Conservation (phyloP, 306 rosid genomes). For the Dryas alaskensis region DNA sequence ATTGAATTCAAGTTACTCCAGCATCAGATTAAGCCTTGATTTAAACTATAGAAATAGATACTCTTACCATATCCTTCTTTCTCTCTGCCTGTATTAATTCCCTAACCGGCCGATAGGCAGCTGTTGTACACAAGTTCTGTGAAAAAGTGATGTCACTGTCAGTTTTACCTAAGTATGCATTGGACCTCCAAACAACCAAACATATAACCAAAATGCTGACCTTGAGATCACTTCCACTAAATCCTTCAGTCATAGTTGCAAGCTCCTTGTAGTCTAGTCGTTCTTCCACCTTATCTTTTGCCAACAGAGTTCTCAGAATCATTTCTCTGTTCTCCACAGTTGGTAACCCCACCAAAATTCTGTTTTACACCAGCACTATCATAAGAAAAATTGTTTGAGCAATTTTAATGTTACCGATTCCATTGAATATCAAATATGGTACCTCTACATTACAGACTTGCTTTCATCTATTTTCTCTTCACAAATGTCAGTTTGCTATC, state of each 20-base stretch:
- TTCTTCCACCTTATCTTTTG: constrained; percentile 64
- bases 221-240: constrained; percentile 93
- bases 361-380: constrained; percentile 29
- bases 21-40: too few species aligned
- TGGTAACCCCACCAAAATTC: constrained; percentile 93
- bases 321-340: constrained; percentile 81
- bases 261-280: constrained; percentile 68
- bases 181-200: neutral
- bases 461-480: neutral
- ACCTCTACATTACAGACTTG: neutral
- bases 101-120: constrained; percentile 90
- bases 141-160: constrained; percentile 11
- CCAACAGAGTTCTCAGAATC: constrained; percentile 68
- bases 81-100: constrained; percentile 86
- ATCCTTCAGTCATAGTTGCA: constrained; percentile 84
- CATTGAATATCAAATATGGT: neutral
- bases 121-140: constrained; percentile 87
- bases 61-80: constrained; percentile 58
- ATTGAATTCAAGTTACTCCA: constrained; percentile 16
- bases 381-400: neutral
- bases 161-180: constrained; percentile 12
- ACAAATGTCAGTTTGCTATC: too few species aligned
- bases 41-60: neutral
- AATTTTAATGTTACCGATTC: neutral
- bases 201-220: constrained; percentile 29